Base-by-base conservation (phyloP, 164 flowering plant species). In the Magnolia changhungtana region DNA sequence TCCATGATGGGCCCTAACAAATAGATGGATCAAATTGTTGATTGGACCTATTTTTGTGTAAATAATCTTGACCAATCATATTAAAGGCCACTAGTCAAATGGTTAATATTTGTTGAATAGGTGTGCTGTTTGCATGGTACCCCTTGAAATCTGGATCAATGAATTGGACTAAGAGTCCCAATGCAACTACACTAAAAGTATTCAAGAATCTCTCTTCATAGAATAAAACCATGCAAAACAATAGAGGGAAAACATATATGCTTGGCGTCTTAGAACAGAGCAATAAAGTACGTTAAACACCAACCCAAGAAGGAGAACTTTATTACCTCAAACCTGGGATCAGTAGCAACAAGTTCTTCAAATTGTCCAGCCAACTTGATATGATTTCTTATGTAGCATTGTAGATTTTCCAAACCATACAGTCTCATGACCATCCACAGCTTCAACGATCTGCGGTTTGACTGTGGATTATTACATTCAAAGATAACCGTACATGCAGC, bases 371-470 rank as follows among this genome's bases (percentile, higher is more conserved):
- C 98, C 82, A 95, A 73, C 72, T 86, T 75, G 72, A 95, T 85
- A 82, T 92, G 98, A 84, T 87, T 91, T 85, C 99, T 87, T 82
- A 95, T 88, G 85, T 92, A 90, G 76, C 82, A 59, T 78, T 89
- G 93, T 64, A 93, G 85, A 63, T 89, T 91, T 75, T 91, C 94
- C 81, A 88, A 61, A 61, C 98, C 98, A 83, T 95, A 93, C n/a
- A 95, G 85, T 67, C 98, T 84, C 80, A 95, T 76, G 19, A 95
- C 96, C 98, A 95, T 88, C 98, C 98, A 95, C 55, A 93, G 84
- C 82, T 93, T 95, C 82, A 93, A 74, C 72, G 98, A 93, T 77
- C 98, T 95, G 85, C 74, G 67, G 45, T n/a, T 58, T 37, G 8
- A 77, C 14, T 45, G 61, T 51, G 20, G 21, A 67, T 64, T 55